Evolutionary conservation across 768 basidiomycete species (phyloP).

Genomic region (Trametes elegans): DNA sequence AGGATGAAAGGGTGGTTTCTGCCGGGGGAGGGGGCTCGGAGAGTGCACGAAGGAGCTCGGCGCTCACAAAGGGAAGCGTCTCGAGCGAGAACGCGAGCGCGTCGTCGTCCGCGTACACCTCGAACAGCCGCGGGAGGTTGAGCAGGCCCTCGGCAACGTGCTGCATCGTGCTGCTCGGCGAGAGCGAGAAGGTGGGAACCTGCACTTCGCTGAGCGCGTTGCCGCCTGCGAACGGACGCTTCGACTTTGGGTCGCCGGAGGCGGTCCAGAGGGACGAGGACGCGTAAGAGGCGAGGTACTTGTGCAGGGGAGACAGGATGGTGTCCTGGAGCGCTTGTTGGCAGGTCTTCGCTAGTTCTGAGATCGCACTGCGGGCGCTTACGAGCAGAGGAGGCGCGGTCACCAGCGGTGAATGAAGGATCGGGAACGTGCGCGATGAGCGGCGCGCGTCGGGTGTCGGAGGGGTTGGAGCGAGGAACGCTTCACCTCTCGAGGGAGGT

Average conservation of each 20-base stretch:
- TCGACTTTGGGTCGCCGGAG: conserved; percentile 45
- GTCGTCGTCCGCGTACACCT: conserved; percentile 91
- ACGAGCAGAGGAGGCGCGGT: conserved; percentile 45
- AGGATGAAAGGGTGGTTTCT: conserved; percentile 4
- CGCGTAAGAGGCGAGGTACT: conserved; percentile 71
- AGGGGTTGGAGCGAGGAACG: conserved; percentile 18
- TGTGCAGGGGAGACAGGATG: conserved; percentile 79
- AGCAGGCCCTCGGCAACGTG: conserved; percentile 91
- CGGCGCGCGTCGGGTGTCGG: conserved; percentile 31
- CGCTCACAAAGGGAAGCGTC: conserved; percentile 70
- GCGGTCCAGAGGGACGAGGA: conserved; percentile 65
- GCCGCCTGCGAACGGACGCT: conserved; percentile 41
- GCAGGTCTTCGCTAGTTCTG: conserved; percentile 64
- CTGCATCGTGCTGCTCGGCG: conserved; percentile 85
- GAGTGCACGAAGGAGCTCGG: conserved; percentile 48
- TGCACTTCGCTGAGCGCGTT: conserved; percentile 47
- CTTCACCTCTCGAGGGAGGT: conserved; percentile 14
- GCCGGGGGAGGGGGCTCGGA: conserved; percentile 37
- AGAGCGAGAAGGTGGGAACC: conserved; percentile 90
- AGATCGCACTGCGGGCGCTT: conserved; percentile 53
- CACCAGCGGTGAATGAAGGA: background rate
- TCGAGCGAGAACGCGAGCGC: conserved; percentile 85
- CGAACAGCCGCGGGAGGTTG: conserved; percentile 90
- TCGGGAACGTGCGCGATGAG: conserved; percentile 20
- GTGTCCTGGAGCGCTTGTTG: conserved; percentile 79